A percentile compares a stretch with the other conserved stretches of the same genome.
phyloP scores from a whole-genome alignment of 306 rosid species.

The Cercis canadensis region DNA sequence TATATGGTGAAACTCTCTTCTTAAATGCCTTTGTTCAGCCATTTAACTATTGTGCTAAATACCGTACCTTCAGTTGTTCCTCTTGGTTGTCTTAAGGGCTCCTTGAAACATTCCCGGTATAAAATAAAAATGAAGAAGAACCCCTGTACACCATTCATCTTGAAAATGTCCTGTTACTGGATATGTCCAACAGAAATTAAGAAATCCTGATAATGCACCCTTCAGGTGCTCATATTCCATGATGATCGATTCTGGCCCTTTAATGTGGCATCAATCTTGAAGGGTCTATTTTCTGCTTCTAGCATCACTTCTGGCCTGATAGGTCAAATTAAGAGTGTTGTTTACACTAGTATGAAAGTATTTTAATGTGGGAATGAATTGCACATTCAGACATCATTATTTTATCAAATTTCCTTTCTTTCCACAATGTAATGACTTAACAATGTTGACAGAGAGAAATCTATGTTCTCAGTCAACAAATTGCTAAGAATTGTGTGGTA shows the following conservation, averaged over 20 bases:
- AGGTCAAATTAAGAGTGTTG: slow-evolving; percentile 10
- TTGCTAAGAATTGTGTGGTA: too few species aligned
- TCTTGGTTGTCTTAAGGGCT: neutral
- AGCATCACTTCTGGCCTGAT: slow-evolving; percentile 8
- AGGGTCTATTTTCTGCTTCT: neutral
- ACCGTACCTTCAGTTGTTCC: neutral
- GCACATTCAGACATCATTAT: slow-evolving; percentile 13
- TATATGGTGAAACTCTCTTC: neutral
- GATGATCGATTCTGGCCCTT: neutral
- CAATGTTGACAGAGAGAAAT: too few species aligned
- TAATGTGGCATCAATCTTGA: neutral
- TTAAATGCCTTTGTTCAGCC: neutral
- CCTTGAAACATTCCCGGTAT: neutral
- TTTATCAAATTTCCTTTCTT: neutral
- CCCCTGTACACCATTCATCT: neutral
- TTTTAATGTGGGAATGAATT: too few species aligned
- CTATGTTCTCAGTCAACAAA: too few species aligned
- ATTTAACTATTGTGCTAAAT: neutral
- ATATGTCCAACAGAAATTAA: slow-evolving; percentile 17
- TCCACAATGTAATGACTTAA: too few species aligned
- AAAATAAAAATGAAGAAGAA: slow-evolving; percentile 20
- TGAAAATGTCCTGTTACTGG: neutral
- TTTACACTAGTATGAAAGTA: slow-evolving; percentile 3
- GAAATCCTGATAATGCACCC: slow-evolving; percentile 5
- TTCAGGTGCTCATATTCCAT: neutral